Conservation (phyloP, 2,329 filamentous ascomycete genomes). For the Ascochyta koolunga region DNA sequence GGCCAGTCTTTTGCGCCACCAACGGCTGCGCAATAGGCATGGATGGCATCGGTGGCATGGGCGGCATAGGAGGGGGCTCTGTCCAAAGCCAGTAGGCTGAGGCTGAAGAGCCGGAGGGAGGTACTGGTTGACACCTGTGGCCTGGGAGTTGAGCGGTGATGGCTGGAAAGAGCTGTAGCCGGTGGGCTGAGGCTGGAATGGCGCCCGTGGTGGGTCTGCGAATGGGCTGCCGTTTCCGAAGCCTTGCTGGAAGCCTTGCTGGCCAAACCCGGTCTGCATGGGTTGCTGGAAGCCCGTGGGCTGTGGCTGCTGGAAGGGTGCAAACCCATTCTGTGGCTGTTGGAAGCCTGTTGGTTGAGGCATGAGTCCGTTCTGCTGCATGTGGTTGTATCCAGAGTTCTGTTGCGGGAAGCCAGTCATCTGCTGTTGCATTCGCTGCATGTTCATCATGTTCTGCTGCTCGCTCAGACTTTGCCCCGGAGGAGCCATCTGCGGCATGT, state of each 20-base stretch:
- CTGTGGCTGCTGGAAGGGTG: constrained; percentile 53
- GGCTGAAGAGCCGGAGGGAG: constrained; percentile 57
- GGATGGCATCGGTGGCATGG: constrained; percentile 61
- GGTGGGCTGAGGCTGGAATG: constrained; percentile 51
- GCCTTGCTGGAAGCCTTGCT: constrained; percentile 42
- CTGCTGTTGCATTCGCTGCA: constrained; percentile 46
- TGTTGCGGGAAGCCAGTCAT: constrained; percentile 50
- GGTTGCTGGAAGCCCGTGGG: constrained; percentile 51
- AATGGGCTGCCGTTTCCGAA: constrained; percentile 58
- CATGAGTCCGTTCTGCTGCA: constrained; percentile 47
- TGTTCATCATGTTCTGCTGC: constrained; percentile 53
- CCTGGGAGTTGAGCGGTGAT: constrained; percentile 56
- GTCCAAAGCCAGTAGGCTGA: constrained; percentile 60
- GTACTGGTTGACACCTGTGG: constrained; percentile 60
- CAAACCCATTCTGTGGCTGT: constrained; percentile 51
- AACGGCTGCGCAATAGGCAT: constrained; percentile 67
- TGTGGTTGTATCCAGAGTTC: constrained; percentile 35
- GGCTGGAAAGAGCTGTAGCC: constrained; percentile 46
- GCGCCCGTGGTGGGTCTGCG: constrained; percentile 60
- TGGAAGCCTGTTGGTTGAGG: constrained; percentile 52
- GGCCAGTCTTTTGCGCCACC: constrained; percentile 80
- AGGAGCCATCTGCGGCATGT: constrained; percentile 68
- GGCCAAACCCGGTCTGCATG: constrained; percentile 54
- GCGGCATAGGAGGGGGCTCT: constrained; percentile 64
- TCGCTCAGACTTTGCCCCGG: constrained; percentile 79